Base-by-base conservation (phyloP, 2,329 filamentous ascomycete species). In the Phialophora verrucosa region DNA sequence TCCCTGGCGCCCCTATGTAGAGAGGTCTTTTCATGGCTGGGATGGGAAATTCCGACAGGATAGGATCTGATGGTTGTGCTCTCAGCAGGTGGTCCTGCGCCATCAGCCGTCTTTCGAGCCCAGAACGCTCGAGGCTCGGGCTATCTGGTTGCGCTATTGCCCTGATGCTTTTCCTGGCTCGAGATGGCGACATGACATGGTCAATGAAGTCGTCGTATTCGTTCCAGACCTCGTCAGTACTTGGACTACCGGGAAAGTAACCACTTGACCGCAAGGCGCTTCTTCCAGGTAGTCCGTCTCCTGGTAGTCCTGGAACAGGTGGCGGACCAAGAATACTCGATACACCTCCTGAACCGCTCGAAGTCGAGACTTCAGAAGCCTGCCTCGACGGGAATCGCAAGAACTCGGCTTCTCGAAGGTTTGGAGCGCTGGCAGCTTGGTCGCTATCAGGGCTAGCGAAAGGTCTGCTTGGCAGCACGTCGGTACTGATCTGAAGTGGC, bases 131-230 rank as follows among this genome's bases (percentile, higher is more conserved):
- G 70, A 0, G 84, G 85, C 29, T 82, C 81, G 0, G 87, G 88
- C 0, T 86, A 87, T 0, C 83, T 84, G 4, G 83, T 80, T 0
- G 86, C 87, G 1, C 79, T 78, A 2, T 83, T 83, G 1, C 78
- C 78, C 69, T 81, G 80, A 83, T 71, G 70, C 25, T 64, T 38
- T 64, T 64, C n/a, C 44, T 66, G 25, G 54, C 50, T 47, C 61
- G 63, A 6, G 77, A 78, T 7, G 82, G 79, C 4, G 83, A 85
- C 58, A 87, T 84, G 11, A 88, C 84, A 64, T 91, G 89, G 60
- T 91, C 91, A 62, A 97, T 85, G 12, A 97, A 81, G 73, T 97
- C 94, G 71, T 98, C 89, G 75, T 96, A 97, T 78, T 96, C 94
- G 59, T 93, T 89, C 94, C 94, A 98, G 1, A 97, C 85, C 75